A percentile compares a stretch with the other conserved stretches of the same genome.
Conservation (phyloP, 2,329 filamentous ascomycete genomes). For the Hypoxylon sp. region DNA sequence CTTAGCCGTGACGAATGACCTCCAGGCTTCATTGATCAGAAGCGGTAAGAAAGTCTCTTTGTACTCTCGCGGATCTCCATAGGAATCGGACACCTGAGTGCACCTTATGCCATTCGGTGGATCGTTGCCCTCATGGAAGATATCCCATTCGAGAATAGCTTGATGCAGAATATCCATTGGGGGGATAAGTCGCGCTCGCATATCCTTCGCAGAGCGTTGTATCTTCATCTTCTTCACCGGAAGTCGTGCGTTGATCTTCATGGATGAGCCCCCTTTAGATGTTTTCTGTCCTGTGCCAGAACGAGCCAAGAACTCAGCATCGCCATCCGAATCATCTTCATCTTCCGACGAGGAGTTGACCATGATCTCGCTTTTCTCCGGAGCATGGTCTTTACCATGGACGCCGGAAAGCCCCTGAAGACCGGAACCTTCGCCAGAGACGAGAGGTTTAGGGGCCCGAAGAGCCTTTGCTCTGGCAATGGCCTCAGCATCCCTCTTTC, state of each 20-base stretch:
- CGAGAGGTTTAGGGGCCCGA: constrained; percentile 66
- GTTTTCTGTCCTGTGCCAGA: constrained; percentile 64
- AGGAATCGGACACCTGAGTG: constrained; percentile 81
- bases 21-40: constrained; percentile 94
- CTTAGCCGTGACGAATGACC: constrained; percentile 89
- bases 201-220: constrained; percentile 88
- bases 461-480: constrained; percentile 78
- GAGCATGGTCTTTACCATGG: constrained; percentile 82
- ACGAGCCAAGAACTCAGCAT: constrained; percentile 64
- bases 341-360: constrained; percentile 86
- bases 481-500: constrained; percentile 78
- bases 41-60: constrained; percentile 92
- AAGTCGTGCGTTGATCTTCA: constrained; percentile 71
- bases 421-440: constrained; percentile 84
- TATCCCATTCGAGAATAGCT: constrained; percentile 92
- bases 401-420: constrained; percentile 78
- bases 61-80: constrained; percentile 82
- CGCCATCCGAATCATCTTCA: constrained; percentile 76
- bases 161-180: constrained; percentile 89
- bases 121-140: constrained; percentile 89
- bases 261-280: constrained; percentile 62
- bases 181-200: constrained; percentile 91
- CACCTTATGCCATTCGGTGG: constrained; percentile 84
- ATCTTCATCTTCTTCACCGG: constrained; percentile 89
- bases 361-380: constrained; percentile 88